These are phyloP conservation scores for Melanomma pulvis-pyrius DNA, from an alignment of 495 filamentous ascomycete genomes.

Conservation along the genomic window DNA sequence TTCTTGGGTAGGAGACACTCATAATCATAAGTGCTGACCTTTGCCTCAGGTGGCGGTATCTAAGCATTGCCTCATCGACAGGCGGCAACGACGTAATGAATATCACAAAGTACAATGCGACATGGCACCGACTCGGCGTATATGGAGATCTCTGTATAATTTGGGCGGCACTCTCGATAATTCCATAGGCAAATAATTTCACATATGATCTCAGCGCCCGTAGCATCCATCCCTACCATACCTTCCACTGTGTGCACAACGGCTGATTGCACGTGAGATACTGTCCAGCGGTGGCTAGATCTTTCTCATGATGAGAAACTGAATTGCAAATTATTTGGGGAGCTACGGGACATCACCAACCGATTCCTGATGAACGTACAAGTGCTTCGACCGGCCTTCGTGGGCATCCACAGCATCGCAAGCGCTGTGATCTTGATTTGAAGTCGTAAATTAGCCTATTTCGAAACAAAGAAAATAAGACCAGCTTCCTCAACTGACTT, in stretches of 20 bases:
- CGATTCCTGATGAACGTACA: no score
- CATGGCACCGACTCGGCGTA: neutral
- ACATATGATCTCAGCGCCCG: neutral
- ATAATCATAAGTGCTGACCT: neutral
- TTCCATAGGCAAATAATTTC: neutral
- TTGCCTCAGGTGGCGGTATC: conserved; percentile 7
- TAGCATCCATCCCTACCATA: no score
- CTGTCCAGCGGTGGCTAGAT: no score
- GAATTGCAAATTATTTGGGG: no score
- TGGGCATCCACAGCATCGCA: neutral
- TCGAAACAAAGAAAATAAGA: neutral
- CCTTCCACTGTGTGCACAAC: neutral
- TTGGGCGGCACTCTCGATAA: neutral
- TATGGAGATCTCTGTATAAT: neutral
- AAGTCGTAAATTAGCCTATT: neutral
- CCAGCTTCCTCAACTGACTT: neutral
- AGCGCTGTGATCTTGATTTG: neutral
- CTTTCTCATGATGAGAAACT: no score
- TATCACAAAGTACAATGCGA: neutral
- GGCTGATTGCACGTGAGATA: neutral
- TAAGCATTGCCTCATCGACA: neutral
- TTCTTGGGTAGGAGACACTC: neutral
- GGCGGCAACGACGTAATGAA: neutral
- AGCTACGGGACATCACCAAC: no score
- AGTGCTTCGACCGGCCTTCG: no score